A percentile compares a stretch with the other conserved stretches of the same genome.
phyloP scores from a whole-genome alignment of 306 rosid genomes.

The Cicer yamashitae region DNA sequence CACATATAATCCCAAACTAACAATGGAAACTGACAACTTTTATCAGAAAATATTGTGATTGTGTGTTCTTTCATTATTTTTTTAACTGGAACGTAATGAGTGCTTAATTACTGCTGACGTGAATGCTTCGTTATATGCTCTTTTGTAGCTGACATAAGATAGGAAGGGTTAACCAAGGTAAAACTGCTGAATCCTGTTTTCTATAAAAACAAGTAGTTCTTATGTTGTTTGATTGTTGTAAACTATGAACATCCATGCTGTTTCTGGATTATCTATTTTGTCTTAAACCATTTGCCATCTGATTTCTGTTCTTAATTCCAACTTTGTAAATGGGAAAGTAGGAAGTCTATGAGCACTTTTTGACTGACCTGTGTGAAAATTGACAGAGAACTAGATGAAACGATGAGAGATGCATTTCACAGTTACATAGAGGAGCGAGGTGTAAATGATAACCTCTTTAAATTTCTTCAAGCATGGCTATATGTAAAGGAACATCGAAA shows the following conservation, averaged over 20 bases:
- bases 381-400: slow-evolving; percentile 83
- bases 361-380: slow-evolving; percentile 15
- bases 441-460: slow-evolving; percentile 76
- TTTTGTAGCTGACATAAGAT: slow-evolving; percentile 12
- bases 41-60: background rate
- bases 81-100: background rate
- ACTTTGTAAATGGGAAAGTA: background rate
- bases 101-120: background rate
- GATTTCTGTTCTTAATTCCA: background rate
- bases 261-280: background rate
- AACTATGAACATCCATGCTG: slow-evolving; percentile 5
- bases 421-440: slow-evolving; percentile 89
- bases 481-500: slow-evolving; percentile 91
- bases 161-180: background rate
- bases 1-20: background rate
- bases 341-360: slow-evolving; percentile 1
- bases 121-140: background rate
- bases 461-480: slow-evolving; percentile 94
- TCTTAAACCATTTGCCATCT: background rate
- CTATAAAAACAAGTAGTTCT: background rate
- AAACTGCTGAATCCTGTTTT: background rate
- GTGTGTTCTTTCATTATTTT: background rate
- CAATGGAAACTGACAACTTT: background rate
- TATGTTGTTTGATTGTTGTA: background rate
- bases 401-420: slow-evolving; percentile 79